These are phyloP conservation scores for Verticillium albo-atrum DNA, from an alignment of 2,329 filamentous ascomycete species.

Conservation along the genomic window DNA sequence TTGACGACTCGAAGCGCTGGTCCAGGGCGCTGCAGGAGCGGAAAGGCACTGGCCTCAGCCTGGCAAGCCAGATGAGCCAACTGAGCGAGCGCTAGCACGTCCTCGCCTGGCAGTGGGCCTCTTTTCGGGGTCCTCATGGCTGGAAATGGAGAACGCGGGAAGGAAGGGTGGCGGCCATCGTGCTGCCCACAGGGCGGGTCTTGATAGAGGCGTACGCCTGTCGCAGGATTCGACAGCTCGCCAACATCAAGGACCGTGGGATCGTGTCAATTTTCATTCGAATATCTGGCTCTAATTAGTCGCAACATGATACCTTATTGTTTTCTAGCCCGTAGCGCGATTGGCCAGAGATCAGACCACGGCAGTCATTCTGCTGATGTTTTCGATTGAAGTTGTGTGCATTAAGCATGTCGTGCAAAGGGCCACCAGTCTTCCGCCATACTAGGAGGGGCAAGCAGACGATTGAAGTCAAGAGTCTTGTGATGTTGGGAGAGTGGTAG, in stretches of 20 bases:
- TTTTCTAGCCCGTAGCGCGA: background rate
- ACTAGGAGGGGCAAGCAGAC: no score
- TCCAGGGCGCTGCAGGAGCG: slow-evolving; percentile 38
- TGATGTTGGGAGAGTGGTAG: no score
- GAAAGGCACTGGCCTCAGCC: slow-evolving; percentile 49
- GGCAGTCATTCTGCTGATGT: no score
- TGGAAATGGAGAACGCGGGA: no score
- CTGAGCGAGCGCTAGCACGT: slow-evolving; percentile 23
- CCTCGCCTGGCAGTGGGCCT: background rate
- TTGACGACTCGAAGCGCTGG: slow-evolving; percentile 39
- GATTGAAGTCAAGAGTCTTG: no score
- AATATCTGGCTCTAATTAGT: background rate
- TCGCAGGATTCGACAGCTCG: background rate
- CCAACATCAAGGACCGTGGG: background rate
- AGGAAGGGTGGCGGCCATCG: background rate
- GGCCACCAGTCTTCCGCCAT: no score
- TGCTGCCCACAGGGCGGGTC: background rate
- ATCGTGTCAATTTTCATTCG: background rate
- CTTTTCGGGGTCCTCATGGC: background rate
- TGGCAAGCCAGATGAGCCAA: slow-evolving; percentile 44
- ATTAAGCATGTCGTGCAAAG: no score
- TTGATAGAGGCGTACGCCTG: background rate
- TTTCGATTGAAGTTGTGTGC: no score
- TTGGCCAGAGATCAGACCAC: background rate
- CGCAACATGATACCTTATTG: background rate